Evolutionary conservation across 208 protist genomes (phyloP), one percentile per base, ranked within the genome.

Genomic region (Acanthamoeba rhysodes): DNA sequence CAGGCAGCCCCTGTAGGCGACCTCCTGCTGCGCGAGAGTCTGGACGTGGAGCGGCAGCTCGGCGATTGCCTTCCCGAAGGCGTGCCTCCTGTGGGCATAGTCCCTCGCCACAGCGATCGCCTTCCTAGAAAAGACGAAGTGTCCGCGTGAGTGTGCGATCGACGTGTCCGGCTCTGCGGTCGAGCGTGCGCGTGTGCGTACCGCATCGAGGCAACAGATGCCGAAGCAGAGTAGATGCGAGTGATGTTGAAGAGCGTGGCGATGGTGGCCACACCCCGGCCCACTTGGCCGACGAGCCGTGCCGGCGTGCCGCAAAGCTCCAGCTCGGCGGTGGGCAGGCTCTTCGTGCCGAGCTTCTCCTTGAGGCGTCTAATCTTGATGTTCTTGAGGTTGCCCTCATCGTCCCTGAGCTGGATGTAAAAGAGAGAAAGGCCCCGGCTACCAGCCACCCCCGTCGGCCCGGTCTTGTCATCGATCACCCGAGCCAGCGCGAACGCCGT

Each of bases 321-420:
- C 59, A 97, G 32, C 88, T 97, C 96, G 59, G 96, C 95, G 20
- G 96, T 97, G 53, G 96, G 96, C 27, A 97, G 70, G 16, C 93
- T 45, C 90, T 96, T 96, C 10, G 96, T 97, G 87, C 96, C 96
- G 12, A 97, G 66, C 95, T 97, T 97, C 18, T 97, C 48, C 84
- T 96, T 96, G 59, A 96, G 95, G 3, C 92, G 59, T 5, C 80
- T 87, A 57, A 96, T 80, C 12, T 64, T n/a, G 24, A 96, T 91
- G 45, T 88, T 85, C 62, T 96, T 95, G 22, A 95, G 72, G 32
- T 76, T 84, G 48, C 80, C 72, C n/a, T 74, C 57, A 16, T 70
- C 74, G 55, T 96, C 59, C 37, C 91, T n/a, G 16, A 85, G 66
- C 53, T 85, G 29, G 24, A 95, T 57, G 70, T 91, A 95, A 34